phyloP scores from a whole-genome alignment of 1,284 basidiomycete genomes.

The Ganoderma boninense region DNA sequence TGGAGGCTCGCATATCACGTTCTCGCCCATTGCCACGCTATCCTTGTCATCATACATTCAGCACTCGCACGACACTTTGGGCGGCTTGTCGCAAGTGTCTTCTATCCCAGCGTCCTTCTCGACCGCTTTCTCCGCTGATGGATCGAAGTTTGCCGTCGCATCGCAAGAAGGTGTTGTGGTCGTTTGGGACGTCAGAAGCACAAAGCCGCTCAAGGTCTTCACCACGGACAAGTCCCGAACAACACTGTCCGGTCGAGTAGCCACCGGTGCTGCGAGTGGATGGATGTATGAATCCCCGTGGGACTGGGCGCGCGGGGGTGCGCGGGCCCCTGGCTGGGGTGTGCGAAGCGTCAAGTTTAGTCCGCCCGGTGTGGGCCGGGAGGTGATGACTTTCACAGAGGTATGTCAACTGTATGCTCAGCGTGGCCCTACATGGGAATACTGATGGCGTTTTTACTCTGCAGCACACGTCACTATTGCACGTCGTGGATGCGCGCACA shows the following conservation, averaged over 20 bases:
- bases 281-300: slow-evolving; percentile 69
- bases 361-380: slow-evolving; percentile 57
- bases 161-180: slow-evolving; percentile 87
- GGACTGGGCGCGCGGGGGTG: slow-evolving; percentile 65
- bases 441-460: neutral
- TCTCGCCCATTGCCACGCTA: slow-evolving; percentile 63
- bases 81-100: slow-evolving; percentile 37
- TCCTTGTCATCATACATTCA: slow-evolving; percentile 61
- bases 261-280: slow-evolving; percentile 55
- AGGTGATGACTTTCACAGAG: slow-evolving; percentile 87
- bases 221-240: slow-evolving; percentile 59
- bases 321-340: slow-evolving; percentile 77
- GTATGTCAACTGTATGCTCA: slow-evolving; percentile 48
- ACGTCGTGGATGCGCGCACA: slow-evolving; percentile 82
- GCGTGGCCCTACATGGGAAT: neutral
- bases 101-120: slow-evolving; percentile 81
- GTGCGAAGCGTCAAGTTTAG: slow-evolving; percentile 83
- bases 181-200: slow-evolving; percentile 81
- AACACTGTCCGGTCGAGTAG: slow-evolving; percentile 40
- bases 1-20: slow-evolving; percentile 63
- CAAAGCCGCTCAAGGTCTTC: slow-evolving; percentile 73
- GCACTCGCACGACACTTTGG: slow-evolving; percentile 41
- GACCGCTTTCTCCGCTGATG: slow-evolving; percentile 83
- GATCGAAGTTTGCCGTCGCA: slow-evolving; percentile 85
- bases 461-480: slow-evolving; percentile 78